These are phyloP conservation scores for Cladophialophora carrionii DNA, from an alignment of 2,329 filamentous ascomycete genomes.

Conservation along the genomic window DNA sequence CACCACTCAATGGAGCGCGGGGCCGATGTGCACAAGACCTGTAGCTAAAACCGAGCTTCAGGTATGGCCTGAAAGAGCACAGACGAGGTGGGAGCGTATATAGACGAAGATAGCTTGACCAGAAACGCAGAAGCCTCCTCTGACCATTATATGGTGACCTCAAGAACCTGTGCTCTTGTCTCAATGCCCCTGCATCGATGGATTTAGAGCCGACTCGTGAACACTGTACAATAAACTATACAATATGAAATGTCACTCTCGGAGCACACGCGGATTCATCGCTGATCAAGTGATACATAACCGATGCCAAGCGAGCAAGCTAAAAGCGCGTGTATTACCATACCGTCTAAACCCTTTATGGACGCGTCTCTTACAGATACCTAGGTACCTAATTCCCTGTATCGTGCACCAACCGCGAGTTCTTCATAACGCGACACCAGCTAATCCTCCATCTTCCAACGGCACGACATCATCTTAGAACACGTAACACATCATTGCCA, in stretches of 20 bases:
- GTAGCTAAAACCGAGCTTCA: not conserved
- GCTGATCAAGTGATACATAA: not conserved
- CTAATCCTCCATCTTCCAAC: not conserved
- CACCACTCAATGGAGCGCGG: not conserved
- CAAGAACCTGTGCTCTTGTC: not conserved
- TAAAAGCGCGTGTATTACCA: not conserved
- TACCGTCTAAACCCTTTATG: not conserved
- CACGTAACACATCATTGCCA: not conserved
- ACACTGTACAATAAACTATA: not conserved
- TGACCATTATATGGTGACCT: not conserved
- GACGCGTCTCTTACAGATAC: not conserved
- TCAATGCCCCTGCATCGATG: not conserved
- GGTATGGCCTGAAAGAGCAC: not conserved
- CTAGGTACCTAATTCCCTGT: not conserved
- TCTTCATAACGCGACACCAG: conserved; percentile 4
- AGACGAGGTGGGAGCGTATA: not conserved
- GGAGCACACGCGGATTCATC: too few relatives aligned
- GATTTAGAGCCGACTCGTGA: not conserved
- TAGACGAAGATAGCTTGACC: not conserved
- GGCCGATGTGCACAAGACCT: not conserved
- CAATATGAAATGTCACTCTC: too few relatives aligned
- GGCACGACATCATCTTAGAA: not conserved
- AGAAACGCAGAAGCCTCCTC: not conserved
- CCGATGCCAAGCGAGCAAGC: not conserved
- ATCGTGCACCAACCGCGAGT: not conserved